Base-by-base conservation (phyloP, 257 asterid species). In the Lantana camara region DNA sequence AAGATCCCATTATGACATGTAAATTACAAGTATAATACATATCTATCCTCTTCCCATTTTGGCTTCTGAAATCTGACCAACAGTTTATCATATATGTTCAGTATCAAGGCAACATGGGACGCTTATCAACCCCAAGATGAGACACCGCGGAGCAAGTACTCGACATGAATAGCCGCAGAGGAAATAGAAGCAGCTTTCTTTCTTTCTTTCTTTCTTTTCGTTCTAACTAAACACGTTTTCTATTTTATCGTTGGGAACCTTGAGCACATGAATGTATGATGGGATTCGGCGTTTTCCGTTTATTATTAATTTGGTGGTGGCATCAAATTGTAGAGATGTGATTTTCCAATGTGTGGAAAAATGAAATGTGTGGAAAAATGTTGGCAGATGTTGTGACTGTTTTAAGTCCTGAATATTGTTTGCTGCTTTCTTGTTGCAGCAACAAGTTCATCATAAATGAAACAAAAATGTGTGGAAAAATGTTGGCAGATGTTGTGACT, bases 91-190 rank as follows among this genome's bases (percentile, higher is more conserved):
- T 9, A 15, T 32, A 24, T 53, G 24, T 2, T 23, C 60, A 50
- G 60, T 55, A 41, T 66, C 80, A 35, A 35, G 40, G 11, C 11
- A 5, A 63, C 66, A 49, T 34, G 53, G 75, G 75, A 21, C 75
- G 53, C 7, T 72, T 14, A 30, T 62, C 75, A 21, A 74, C 83
- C 42, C 80, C 77, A 16, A 22, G 79, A 65, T 69, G 75, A 77
- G 51, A 34, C 42, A 54, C 20, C 38, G 60, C 5, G 58, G 50
- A 47, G 73, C 66, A 53, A 24, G 15, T 1, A 24, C 47, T 13
- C 23, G 13, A 42, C 38, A 45, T n/a, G n/a, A 29, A 21, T 52
- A 9, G 40, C 60, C 2, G 30, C 11, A 35, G 40, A 44, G 54
- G 70, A 61, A 27, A 40, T 15, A 38, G 74, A 67, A 20, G 56